Evolutionary conservation across 345 rosid species (phyloP).

Genomic region (Eucalyptus erythrocorys): DNA sequence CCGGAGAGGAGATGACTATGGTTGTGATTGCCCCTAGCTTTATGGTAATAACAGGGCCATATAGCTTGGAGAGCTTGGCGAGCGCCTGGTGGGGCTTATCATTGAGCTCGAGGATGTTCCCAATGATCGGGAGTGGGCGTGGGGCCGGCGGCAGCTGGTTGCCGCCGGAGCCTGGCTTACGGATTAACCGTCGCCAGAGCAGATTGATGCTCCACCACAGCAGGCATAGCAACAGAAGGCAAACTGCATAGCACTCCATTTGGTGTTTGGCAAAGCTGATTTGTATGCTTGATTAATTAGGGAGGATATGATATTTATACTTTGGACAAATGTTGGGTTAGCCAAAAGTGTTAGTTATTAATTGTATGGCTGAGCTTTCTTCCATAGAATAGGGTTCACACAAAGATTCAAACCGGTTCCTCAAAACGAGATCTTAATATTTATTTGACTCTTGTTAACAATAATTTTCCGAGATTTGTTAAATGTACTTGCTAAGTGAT

Average conservation of each 20-base stretch:
- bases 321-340: no score
- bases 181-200: neutral
- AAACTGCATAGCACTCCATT: neutral
- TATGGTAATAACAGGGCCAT: conserved; percentile 26
- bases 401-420: no score
- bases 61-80: conserved; percentile 13
- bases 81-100: conserved; percentile 15
- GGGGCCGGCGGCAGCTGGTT: conserved; percentile 20
- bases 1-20: conserved; percentile 20
- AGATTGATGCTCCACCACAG: neutral
- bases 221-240: neutral
- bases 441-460: no score
- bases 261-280: neutral
- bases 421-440: no score
- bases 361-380: no score
- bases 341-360: no score
- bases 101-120: conserved; percentile 27
- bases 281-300: neutral
- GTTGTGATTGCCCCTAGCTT: conserved; percentile 24
- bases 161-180: neutral
- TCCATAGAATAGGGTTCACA: no score
- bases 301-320: neutral
- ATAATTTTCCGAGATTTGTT: no score
- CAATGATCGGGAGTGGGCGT: conserved; percentile 11
- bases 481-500: no score